These are phyloP conservation scores for Crassisporium funariophilum DNA, from an alignment of 768 basidiomycete genomes.

Conservation along the genomic window DNA sequence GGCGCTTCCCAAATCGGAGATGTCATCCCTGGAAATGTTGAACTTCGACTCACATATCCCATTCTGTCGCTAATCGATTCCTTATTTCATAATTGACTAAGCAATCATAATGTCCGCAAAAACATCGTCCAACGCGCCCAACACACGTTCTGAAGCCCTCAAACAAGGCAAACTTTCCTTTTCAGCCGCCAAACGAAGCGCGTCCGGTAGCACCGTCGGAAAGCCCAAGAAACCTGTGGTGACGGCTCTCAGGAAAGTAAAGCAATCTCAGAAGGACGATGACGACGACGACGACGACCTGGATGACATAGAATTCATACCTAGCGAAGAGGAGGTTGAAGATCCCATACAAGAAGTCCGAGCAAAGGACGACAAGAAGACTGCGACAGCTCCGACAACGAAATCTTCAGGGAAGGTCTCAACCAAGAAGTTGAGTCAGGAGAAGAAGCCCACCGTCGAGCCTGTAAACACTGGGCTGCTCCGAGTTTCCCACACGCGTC, in stretches of 20 bases:
- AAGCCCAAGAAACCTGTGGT: too few relatives aligned
- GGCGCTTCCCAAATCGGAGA: too few relatives aligned
- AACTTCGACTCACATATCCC: too few relatives aligned
- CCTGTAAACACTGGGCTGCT: too few relatives aligned
- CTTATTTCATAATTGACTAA: too few relatives aligned
- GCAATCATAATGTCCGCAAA: too few relatives aligned
- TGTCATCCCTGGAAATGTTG: too few relatives aligned
- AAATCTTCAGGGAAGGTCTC: not conserved
- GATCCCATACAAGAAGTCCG: not conserved
- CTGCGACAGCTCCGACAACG: not conserved
- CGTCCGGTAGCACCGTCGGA: slow-evolving; percentile 25
- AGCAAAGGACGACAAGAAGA: not conserved
- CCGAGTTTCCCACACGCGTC: slow-evolving; percentile 11
- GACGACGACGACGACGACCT: not conserved
- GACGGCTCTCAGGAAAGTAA: slow-evolving; percentile 2
- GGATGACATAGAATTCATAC: too few relatives aligned
- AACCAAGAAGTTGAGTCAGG: slow-evolving; percentile 1
- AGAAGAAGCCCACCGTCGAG: too few relatives aligned
- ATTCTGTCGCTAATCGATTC: too few relatives aligned
- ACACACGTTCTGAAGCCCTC: too few relatives aligned
- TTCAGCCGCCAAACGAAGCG: slow-evolving; percentile 46
- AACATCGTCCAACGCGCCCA: too few relatives aligned
- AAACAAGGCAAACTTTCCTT: slow-evolving; percentile 52
- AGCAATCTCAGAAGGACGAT: not conserved
- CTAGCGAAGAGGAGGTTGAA: not conserved